These are phyloP conservation scores for Xanthoconium separans DNA, from an alignment of 1,284 basidiomycete genomes.

Conservation along the genomic window DNA sequence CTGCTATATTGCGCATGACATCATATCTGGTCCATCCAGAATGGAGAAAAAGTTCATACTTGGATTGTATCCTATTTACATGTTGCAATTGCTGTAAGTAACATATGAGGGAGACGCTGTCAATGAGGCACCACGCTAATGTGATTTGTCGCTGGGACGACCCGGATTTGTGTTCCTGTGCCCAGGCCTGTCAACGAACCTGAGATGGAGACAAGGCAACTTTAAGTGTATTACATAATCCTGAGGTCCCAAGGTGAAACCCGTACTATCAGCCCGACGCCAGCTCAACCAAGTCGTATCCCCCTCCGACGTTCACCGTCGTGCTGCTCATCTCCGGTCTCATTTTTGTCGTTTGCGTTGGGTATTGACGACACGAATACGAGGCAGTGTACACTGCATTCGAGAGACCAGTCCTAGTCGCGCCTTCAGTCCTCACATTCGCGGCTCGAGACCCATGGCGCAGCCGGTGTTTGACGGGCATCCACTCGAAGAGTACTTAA, in stretches of 20 bases:
- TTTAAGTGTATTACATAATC: conserved; percentile 1
- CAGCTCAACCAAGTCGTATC: neutral
- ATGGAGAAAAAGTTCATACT: no score
- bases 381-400: conserved; percentile 26
- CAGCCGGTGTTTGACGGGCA: conserved; percentile 77
- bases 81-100: no score
- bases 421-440: neutral
- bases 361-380: conserved; percentile 24
- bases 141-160: no score
- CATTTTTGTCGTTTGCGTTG: neutral
- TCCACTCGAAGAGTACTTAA: conserved; percentile 71
- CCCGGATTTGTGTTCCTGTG: no score
- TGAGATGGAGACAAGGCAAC: no score
- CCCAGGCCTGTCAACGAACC: no score
- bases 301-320: conserved; percentile 15
- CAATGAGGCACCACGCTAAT: no score
- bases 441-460: conserved; percentile 50
- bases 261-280: neutral
- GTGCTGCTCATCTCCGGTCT: conserved; percentile 22
- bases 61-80: no score
- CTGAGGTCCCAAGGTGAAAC: neutral
- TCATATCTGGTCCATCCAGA: no score
- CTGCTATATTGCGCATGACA: no score
- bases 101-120: no score
- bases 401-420: conserved; percentile 3